Evolutionary conservation across 495 filamentous ascomycete species (phyloP), one percentile per base, ranked within the genome.

Genomic region (Neurospora terricola): DNA sequence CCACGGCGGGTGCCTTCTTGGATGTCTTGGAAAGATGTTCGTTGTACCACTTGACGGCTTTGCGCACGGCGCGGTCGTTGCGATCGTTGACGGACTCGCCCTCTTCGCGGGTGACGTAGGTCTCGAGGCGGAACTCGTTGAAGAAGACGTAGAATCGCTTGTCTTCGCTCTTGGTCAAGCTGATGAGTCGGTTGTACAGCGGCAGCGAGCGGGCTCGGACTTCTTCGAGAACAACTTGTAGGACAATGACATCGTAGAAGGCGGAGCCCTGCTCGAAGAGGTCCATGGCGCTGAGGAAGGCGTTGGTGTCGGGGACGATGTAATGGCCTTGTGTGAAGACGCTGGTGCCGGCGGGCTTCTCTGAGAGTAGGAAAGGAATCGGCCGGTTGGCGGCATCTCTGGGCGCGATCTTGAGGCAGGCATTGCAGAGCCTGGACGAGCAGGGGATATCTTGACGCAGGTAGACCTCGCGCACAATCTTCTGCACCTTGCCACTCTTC

Each of bases 141-240:
- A 98, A 98, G 82, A 99, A 99, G 66, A 99, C 92, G 80, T 97
- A 98, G 79, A 97, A 98, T 16, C 94, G 89, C 83, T 98, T 98
- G 42, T 97, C 94, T 77, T 96, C 93, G 76, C 94, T 97, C 80
- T 92, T 96, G 38, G 94, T 96, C 77, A 99, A 84, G 23, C 90
- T 87, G 70, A 98, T 88, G 21, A 98, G 86, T 45, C 96, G 94
- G 78, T 97, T 97, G 84, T 98, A 99, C 70, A 99, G 86, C 30
- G 96, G 96, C 71, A 98, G 80, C 11, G 96, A 98, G 69, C 94
- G 90, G 79, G 98, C 97, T 76, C 92, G 90, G 69, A 99, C 88
- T 83, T 98, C 96, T 81, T 99, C 96, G 27, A 99, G 90, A 37
- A 98, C 96, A 2, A 94, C 96, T 80, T 99, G 96, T 59, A 98